Evolutionary conservation across 495 filamentous ascomycete genomes (phyloP).

Genomic region (Friedmanniomyces simplex): DNA sequence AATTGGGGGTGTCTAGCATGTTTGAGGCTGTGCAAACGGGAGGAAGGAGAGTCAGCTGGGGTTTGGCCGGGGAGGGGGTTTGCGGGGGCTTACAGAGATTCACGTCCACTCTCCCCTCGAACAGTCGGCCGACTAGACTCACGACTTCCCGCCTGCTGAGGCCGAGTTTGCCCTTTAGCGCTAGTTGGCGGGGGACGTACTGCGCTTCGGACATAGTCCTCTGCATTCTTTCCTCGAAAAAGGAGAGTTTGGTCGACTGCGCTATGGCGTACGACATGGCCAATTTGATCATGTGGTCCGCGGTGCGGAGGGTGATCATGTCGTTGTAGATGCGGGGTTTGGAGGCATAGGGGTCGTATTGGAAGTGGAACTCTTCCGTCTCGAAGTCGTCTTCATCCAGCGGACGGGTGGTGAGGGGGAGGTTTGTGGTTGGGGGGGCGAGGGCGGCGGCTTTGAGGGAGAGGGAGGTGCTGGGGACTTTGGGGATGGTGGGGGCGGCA

Average conservation of each 20-base stretch:
- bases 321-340: conserved; percentile 92
- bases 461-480: background rate
- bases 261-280: conserved; percentile 95
- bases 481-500: background rate
- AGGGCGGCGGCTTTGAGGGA: conserved; percentile 23
- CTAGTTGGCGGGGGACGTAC: conserved; percentile 77
- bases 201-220: conserved; percentile 88
- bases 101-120: conserved; percentile 90
- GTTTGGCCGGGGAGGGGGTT: too few relatives aligned
- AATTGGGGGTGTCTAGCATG: conserved; percentile 92
- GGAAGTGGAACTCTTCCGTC: conserved; percentile 97
- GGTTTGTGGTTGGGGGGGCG: conserved; percentile 33
- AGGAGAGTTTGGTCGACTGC: conserved; percentile 91
- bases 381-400: conserved; percentile 82
- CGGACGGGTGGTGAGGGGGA: conserved; percentile 57
- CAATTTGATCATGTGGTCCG: conserved; percentile 98
- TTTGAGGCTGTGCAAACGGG: conserved; percentile 60
- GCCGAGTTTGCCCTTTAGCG: conserved; percentile 78
- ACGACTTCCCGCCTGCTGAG: conserved; percentile 91
- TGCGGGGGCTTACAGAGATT: conserved; percentile 69
- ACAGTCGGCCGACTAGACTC: conserved; percentile 77
- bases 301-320: conserved; percentile 92
- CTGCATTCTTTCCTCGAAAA: conserved; percentile 95
- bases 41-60: background rate
- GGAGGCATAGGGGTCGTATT: conserved; percentile 76